Conservation (phyloP, 306 rosid genomes). For the Quercus wislizeni region DNA sequence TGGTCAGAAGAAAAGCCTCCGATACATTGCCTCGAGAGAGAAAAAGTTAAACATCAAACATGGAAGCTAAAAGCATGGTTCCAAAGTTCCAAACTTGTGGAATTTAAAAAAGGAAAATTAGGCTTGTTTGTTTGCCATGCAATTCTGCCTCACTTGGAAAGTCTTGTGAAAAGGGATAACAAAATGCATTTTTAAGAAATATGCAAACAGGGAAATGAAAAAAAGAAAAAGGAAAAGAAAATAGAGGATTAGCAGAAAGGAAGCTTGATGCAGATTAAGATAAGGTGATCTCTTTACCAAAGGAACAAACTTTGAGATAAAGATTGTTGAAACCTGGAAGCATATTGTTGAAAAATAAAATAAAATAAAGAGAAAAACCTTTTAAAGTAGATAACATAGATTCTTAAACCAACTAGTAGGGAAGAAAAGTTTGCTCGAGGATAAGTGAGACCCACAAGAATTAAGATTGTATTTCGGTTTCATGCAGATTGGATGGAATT, state of each 20-base stretch:
- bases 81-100: background rate
- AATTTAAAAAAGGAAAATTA: background rate
- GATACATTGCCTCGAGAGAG: conserved; percentile 4
- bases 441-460: background rate
- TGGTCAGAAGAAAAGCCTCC: conserved; percentile 13
- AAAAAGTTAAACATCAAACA: background rate
- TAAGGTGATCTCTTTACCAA: background rate
- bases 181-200: conserved; percentile 1
- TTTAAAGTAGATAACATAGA: conserved; percentile 8
- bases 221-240: background rate
- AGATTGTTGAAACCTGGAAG: background rate
- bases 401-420: conserved; percentile 17
- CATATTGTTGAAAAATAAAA: background rate
- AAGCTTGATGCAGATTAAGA: background rate
- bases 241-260: background rate
- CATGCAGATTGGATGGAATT: background rate
- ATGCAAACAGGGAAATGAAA: background rate
- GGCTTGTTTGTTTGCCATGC: background rate
- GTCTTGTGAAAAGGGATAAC: background rate
- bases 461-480: background rate
- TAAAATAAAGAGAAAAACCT: background rate
- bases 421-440: conserved; percentile 1
- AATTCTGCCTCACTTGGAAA: conserved; percentile 3
- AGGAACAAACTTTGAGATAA: background rate
- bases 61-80: background rate